Evolutionary conservation across 371 early-diverging fungal genomes (phyloP).

Genomic region (Chytridiales sp.): DNA sequence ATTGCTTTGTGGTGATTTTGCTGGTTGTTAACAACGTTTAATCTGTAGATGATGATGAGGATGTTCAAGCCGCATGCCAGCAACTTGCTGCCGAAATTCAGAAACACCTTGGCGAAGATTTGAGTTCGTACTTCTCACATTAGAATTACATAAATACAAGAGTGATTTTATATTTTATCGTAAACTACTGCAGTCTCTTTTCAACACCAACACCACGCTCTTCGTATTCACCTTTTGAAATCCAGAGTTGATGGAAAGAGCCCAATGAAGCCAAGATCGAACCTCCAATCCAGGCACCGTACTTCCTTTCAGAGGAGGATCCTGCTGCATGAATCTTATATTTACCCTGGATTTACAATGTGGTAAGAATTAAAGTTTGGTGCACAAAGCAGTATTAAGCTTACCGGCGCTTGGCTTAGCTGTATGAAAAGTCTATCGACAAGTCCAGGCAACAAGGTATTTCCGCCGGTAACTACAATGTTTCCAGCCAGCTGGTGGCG

Average conservation of each 20-base stretch:
- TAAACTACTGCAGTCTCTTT: constrained; percentile 65
- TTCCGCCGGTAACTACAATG: constrained; percentile 89
- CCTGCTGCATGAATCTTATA: constrained; percentile 79
- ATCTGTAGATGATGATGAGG: constrained; percentile 49
- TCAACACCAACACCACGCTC: constrained; percentile 85
- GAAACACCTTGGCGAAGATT: constrained; percentile 77
- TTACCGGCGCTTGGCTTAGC: too few species aligned
- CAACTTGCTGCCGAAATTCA: constrained; percentile 85
- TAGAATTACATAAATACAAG: too few species aligned
- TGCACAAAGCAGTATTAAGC: too few species aligned
- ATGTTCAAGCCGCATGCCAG: constrained; percentile 78
- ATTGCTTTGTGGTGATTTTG: constrained; percentile 49
- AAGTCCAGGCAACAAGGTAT: constrained; percentile 82
- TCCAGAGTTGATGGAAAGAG: constrained; percentile 97
- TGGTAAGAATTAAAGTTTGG: neutral
- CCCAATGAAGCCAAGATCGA: constrained; percentile 92
- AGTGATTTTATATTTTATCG: too few species aligned
- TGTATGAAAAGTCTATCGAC: constrained; percentile 60
- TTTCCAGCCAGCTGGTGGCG: constrained; percentile 76
- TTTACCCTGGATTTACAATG: constrained; percentile 43
- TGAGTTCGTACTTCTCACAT: constrained; percentile 28
- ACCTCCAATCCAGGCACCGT: constrained; percentile 94
- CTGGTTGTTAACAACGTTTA: constrained; percentile 15
- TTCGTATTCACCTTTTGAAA: constrained; percentile 90
- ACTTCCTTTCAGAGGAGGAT: constrained; percentile 78